Base-by-base conservation (phyloP, 192 early-diverging fungal species). In the Obelidium mucronatum region DNA sequence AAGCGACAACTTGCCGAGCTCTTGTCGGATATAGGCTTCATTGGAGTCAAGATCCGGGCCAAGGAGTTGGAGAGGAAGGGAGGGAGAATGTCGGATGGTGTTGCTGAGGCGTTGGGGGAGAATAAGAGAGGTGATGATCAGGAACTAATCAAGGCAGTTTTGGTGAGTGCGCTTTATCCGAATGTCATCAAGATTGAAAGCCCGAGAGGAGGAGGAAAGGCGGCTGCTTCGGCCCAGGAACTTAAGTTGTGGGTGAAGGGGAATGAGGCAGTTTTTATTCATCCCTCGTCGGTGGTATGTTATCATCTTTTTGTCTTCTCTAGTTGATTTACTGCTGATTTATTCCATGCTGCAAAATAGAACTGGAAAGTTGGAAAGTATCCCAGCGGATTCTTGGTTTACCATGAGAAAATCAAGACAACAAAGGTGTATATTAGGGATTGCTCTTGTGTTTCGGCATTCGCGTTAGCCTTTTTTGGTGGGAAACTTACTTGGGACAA, bases 151-250 rank as follows among this genome's bases (percentile, higher is more conserved):
- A 82, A 82, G 71, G 77, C 75, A 13, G 11, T 81, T 1, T 55
- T 82, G 2, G 66, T 82, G 11, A 68, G 78, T 4, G 78, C 78
- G 15, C 58, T 86, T 26, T 84, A 82, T 67, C 82, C 84, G 8
- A 80, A 85, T 68, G 72, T 80, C 3, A 84, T 97, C 54, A 86
- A 87, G 31, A 74, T 90, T 64, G 92, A 91, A 3, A 82, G 82
- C 55, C 87, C 90, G 37, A 90, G 88, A 73, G 92, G 87, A 76
- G 90, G 55, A 28, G 90, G 37, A 84, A 92, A 56, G 76, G 88
- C n/a, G 73, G 90, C 37, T 82, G 89, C 33, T 70, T 73, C 53
- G 90, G 93, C 36, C 73, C 92, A 22, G 83, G 75, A 77, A 2
- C 40, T 75, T 11, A 44, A 59, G 40, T 52, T 84, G 13, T 36